Conservation (phyloP, 2,329 filamentous ascomycete species). For the Byssoonygena ceratinophila region DNA sequence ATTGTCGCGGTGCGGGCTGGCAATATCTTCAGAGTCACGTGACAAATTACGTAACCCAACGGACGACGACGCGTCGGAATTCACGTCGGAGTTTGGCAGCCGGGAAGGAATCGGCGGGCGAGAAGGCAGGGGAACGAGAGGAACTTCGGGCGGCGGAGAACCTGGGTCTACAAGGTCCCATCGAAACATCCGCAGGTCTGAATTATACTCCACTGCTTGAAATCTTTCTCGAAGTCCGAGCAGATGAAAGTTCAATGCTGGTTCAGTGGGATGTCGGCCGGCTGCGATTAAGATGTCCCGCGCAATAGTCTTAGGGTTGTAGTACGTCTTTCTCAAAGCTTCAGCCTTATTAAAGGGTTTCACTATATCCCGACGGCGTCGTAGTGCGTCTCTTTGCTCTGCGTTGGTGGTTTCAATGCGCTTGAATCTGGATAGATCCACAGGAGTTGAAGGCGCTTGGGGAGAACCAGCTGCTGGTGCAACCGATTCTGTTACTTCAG, state of each 20-base stretch:
- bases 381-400: constrained; percentile 4
- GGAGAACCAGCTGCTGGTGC: neutral
- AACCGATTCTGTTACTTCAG: neutral
- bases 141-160: constrained; percentile 29
- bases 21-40: constrained; percentile 9
- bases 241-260: constrained; percentile 51
- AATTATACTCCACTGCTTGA: constrained; percentile 33
- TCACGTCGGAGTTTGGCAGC: constrained; percentile 3
- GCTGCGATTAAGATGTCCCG: constrained; percentile 53
- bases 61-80: neutral
- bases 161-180: constrained; percentile 54
- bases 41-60: constrained; percentile 9
- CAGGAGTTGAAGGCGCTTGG: neutral
- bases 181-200: constrained; percentile 48
- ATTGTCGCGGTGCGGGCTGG: neutral
- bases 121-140: constrained; percentile 20
- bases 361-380: constrained; percentile 31
- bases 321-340: constrained; percentile 39
- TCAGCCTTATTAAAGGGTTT: constrained; percentile 35
- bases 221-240: constrained; percentile 38
- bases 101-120: constrained; percentile 18
- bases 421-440: constrained; percentile 10
- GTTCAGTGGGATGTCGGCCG: constrained; percentile 51
- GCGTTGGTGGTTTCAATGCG: neutral
- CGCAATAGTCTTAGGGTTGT: constrained; percentile 53